Evolutionary conservation across 495 filamentous ascomycete genomes (phyloP).

Genomic region (Aspergillus taichungensis): DNA sequence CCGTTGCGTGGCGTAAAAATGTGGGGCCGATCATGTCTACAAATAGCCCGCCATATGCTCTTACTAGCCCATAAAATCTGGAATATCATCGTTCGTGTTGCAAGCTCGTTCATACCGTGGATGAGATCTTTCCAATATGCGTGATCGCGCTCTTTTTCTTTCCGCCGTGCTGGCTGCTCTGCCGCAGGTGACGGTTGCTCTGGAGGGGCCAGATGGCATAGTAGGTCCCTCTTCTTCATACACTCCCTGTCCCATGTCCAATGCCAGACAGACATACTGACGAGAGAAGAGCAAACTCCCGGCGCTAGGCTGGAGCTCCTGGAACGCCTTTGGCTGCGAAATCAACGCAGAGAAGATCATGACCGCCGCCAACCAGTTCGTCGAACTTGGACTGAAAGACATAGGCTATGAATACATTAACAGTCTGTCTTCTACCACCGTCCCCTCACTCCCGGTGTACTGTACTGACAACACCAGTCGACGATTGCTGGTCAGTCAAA

Average conservation of each 20-base stretch:
- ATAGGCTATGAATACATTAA: slow-evolving; percentile 62
- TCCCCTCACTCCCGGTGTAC: slow-evolving; percentile 7
- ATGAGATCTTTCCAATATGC: no score
- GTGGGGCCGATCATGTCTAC: no score
- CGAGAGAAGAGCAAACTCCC: slow-evolving; percentile 35
- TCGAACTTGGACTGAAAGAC: slow-evolving; percentile 47
- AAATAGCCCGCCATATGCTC: no score
- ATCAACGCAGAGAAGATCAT: slow-evolving; percentile 45
- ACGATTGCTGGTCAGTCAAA: slow-evolving; percentile 58
- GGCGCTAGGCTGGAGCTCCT: slow-evolving; percentile 53
- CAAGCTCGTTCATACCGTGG: no score
- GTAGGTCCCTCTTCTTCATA: slow-evolving; percentile 9
- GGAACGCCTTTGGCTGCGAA: slow-evolving; percentile 52
- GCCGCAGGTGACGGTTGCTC: slow-evolving; percentile 11
- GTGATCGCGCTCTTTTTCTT: no score
- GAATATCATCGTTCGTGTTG: no score
- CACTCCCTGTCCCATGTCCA: neutral
- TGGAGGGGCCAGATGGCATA: slow-evolving; percentile 20
- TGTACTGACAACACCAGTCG: slow-evolving; percentile 20
- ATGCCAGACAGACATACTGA: neutral
- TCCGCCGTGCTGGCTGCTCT: slow-evolving; percentile 7
- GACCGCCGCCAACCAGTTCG: slow-evolving; percentile 40
- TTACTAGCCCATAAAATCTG: no score
- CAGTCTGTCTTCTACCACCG: slow-evolving; percentile 31
- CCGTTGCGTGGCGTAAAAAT: no score